A percentile compares a stretch with the other conserved stretches of the same genome.
Conservation (phyloP, 306 rosid species). For the Delonix regia region DNA sequence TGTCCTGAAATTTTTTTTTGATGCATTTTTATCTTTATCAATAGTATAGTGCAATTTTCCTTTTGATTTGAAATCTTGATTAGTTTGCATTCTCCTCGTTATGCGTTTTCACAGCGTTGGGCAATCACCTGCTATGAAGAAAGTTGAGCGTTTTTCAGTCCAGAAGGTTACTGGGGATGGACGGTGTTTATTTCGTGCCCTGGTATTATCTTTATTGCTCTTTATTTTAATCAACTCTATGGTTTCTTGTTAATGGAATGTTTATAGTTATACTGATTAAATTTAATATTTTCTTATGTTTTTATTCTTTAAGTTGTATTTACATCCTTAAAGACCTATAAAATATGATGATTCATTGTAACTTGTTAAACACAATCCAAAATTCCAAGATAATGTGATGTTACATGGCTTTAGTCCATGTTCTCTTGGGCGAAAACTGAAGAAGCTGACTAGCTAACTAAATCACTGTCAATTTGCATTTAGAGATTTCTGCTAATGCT, state of each 20-base stretch:
- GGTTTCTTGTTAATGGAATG: constrained; percentile 9
- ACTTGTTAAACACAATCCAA: neutral
- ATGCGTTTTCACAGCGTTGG: constrained; percentile 48
- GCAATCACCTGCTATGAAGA: constrained; percentile 70
- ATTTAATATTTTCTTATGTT: constrained; percentile 3
- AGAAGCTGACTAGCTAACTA: constrained; percentile 2
- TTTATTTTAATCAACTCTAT: constrained; percentile 9
- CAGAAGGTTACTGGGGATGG: constrained; percentile 92
- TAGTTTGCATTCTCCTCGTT: neutral
- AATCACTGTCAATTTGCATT: constrained; percentile 1
- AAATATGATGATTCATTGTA: neutral
- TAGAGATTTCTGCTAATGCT: constrained; percentile 18
- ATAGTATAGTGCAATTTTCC: neutral
- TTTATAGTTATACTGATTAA: constrained; percentile 2
- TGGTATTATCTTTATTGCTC: constrained; percentile 53
- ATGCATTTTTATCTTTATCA: neutral
- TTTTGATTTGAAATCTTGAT: constrained; percentile 24
- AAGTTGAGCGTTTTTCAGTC: constrained; percentile 68
- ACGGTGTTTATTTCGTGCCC: constrained; percentile 88
- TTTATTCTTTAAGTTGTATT: neutral
- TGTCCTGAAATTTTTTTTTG: neutral
- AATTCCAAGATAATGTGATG: neutral
- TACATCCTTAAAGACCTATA: neutral
- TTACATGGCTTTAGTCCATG: neutral
- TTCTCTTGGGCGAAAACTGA: neutral